These are phyloP conservation scores for Malbranchea zuffiana DNA, from an alignment of 2,329 filamentous ascomycete genomes.

Conservation along the genomic window DNA sequence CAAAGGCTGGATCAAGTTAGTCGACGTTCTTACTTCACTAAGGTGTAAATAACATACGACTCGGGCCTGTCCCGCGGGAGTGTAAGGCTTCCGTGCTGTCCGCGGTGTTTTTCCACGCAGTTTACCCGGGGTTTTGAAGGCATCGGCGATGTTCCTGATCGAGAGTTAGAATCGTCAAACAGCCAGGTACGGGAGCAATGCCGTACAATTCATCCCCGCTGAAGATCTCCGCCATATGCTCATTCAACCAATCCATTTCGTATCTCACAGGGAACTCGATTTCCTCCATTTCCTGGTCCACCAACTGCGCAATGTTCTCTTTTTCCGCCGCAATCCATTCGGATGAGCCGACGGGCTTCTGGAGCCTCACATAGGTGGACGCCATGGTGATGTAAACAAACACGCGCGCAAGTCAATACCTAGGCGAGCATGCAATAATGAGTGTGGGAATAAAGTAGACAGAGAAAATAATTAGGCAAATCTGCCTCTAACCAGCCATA, in stretches of 20 bases:
- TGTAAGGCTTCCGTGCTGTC: conserved; percentile 30
- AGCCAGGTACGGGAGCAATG: too few relatives aligned
- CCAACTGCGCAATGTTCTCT: conserved; percentile 62
- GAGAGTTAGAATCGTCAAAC: not conserved
- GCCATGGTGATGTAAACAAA: conserved; percentile 24
- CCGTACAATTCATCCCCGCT: conserved; percentile 75
- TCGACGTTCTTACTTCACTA: not conserved
- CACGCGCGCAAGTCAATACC: too few relatives aligned
- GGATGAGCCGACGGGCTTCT: conserved; percentile 59
- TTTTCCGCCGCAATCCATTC: conserved; percentile 82
- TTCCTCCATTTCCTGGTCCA: conserved; percentile 77
- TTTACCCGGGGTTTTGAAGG: conserved; percentile 63
- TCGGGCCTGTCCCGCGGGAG: conserved; percentile 21
- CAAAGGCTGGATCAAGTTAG: conserved; percentile 29
- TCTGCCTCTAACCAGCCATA: conserved; percentile 5
- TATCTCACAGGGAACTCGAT: conserved; percentile 86
- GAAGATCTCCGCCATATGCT: conserved; percentile 95
- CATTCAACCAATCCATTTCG: conserved; percentile 95
- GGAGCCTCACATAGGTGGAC: conserved; percentile 27
- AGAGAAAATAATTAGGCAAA: not conserved
- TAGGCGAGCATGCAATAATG: too few relatives aligned
- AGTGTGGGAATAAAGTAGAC: too few relatives aligned
- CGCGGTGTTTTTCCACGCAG: conserved; percentile 40
- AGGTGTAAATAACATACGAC: conserved; percentile 29
- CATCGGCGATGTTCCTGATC: conserved; percentile 71